These are phyloP conservation scores for Insectozyma bohioensis DNA, from an alignment of 1,139 yeast species.

Conservation along the genomic window DNA sequence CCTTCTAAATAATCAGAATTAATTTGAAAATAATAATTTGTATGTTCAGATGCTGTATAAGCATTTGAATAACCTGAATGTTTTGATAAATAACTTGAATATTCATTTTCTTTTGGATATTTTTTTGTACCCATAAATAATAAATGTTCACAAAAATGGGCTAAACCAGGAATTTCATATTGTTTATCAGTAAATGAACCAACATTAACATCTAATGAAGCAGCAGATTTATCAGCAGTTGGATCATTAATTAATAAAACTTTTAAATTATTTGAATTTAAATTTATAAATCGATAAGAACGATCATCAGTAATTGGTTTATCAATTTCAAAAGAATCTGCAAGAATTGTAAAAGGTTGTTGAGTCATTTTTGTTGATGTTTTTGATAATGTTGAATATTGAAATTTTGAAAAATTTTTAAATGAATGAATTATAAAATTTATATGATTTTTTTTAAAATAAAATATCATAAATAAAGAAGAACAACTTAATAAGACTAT, in stretches of 20 bases:
- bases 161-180: conserved; percentile 73
- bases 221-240: conserved; percentile 87
- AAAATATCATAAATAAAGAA: too few species aligned
- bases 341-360: conserved; percentile 17
- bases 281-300: conserved; percentile 61
- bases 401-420: too few species aligned
- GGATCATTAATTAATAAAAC: conserved; percentile 82
- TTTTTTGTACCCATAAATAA: conserved; percentile 96
- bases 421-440: too few species aligned
- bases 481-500: too few species aligned
- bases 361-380: conserved; percentile 8
- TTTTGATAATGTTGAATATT: too few species aligned
- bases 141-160: conserved; percentile 95
- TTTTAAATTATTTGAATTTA: conserved; percentile 62
- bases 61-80: conserved; percentile 74
- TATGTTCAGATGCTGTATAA: conserved; percentile 83
- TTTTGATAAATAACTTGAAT: conserved; percentile 70
- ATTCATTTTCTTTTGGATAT: conserved; percentile 90
- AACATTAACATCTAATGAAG: conserved; percentile 87
- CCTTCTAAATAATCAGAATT: conserved; percentile 76
- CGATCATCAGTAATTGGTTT: conserved; percentile 78
- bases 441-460: too few species aligned
- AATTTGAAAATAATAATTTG: conserved; percentile 88
- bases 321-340: conserved; percentile 29
- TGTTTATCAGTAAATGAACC: conserved; percentile 85